Evolutionary conservation across 305 asterid genomes (phyloP), one percentile per base, ranked within the genome.

Genomic region (Fraxinus ornus): DNA sequence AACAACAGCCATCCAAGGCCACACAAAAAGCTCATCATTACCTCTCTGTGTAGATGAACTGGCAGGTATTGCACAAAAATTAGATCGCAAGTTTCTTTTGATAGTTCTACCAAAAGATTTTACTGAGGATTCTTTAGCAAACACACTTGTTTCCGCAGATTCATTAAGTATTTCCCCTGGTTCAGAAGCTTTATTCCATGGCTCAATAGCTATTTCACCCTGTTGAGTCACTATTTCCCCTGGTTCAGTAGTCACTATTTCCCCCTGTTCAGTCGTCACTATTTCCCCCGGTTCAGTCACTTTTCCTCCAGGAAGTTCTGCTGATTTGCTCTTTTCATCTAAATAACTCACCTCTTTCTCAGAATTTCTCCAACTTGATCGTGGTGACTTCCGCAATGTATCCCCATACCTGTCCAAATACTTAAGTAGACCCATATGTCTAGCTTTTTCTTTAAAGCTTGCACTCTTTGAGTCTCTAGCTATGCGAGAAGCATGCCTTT

Each of bases 1-100:
- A 84, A 94, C 82, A 68, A 94, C 76, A 62, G 91, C 97, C 95
- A 89, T 93, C 97, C 95, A 93, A 52, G 98, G 98, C 90, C 90
- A 92, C 81, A 94, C 97, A 68, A 92, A 84, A 81, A 74, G 90
- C 82, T 93, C 94, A 26, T 91, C 94, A 36, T 86, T 84, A 80
- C 81, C 81, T 82, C 82, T 88, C 55, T 12, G 81, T 70, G 76
- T 71, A 76, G 75, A 83, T 79, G 77, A 64, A 72, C 76, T 60
- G 35, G 22, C 70, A 83, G 79, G 74, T 57, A 55, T 22, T 52
- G 80, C 68, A 77, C 9, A 71, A 62, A 83, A 71, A 47, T 17
- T 62, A 24, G 84, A 35, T 74, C 75, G 81, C 75, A 82, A 68
- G 83, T 52, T 78, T 82, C 41, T 80, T 84, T 75, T 62, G 44